A percentile compares a stretch with the other conserved stretches of the same genome.
Conservation (phyloP, 2,329 filamentous ascomycete species). For the Epichloe festucae region DNA sequence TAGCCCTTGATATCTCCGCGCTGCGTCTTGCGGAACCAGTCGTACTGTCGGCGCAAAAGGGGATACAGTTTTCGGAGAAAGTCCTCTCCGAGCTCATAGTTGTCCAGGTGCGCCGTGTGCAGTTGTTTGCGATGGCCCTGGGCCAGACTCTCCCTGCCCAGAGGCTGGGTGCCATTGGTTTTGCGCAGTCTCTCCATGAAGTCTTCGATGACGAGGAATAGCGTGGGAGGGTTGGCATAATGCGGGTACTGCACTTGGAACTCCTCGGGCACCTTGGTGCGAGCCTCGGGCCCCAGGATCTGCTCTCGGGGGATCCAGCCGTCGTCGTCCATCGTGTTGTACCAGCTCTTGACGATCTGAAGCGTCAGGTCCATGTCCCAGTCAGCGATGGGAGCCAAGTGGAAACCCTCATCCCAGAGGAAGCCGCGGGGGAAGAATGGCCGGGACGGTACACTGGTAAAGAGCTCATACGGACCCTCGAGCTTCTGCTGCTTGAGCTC, state of each 20-base stretch:
- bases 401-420: conserved; percentile 96
- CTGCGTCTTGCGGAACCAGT: conserved; percentile 93
- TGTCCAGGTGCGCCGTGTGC: conserved; percentile 53
- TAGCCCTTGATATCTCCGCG: conserved; percentile 81
- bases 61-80: conserved; percentile 74
- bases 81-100: conserved; percentile 51
- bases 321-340: conserved; percentile 88
- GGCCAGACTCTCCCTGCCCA: conserved; percentile 29
- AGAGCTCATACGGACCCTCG: conserved; percentile 79
- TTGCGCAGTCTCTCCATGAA: conserved; percentile 68
- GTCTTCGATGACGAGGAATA: conserved; percentile 77
- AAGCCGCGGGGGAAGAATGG: conserved; percentile 96
- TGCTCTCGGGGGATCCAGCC: conserved; percentile 97
- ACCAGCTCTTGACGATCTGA: conserved; percentile 91
- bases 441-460: conserved; percentile 79
- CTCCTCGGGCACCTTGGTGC: conserved; percentile 85
- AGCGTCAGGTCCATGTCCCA: conserved; percentile 84
- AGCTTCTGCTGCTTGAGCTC: conserved; percentile 52
- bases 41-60: conserved; percentile 74
- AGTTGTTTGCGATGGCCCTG: conserved; percentile 28
- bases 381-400: conserved; percentile 78
- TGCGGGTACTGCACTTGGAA: conserved; percentile 96
- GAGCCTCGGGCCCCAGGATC: conserved; percentile 81
- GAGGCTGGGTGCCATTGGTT: conserved; percentile 33
- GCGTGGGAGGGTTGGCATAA: conserved; percentile 90